These are phyloP conservation scores for Verticillium alfalfae DNA, from an alignment of 2,329 filamentous ascomycete genomes.

Conservation along the genomic window DNA sequence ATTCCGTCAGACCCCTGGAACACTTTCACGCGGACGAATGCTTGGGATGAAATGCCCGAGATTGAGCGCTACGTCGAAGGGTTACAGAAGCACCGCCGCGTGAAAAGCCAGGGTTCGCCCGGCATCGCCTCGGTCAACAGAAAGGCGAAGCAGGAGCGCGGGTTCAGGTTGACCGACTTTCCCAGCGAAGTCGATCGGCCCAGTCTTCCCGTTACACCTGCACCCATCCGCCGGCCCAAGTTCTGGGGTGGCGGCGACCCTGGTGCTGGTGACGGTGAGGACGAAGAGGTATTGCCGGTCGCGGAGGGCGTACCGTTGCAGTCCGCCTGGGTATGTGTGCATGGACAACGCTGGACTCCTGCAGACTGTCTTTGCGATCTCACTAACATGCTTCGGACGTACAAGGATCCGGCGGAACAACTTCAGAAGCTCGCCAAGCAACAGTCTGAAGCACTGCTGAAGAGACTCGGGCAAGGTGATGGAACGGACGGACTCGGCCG, in stretches of 20 bases:
- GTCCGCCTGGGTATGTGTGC: slow-evolving; percentile 88
- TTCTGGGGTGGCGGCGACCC: slow-evolving; percentile 55
- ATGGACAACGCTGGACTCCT: slow-evolving; percentile 42
- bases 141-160: slow-evolving; percentile 20
- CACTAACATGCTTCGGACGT: slow-evolving; percentile 43
- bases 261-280: slow-evolving; percentile 40
- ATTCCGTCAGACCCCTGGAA: slow-evolving; percentile 61
- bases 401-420: slow-evolving; percentile 64
- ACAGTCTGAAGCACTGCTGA: slow-evolving; percentile 57
- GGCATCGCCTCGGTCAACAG: slow-evolving; percentile 16
- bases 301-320: slow-evolving; percentile 83
- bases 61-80: slow-evolving; percentile 84
- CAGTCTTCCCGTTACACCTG: slow-evolving; percentile 85
- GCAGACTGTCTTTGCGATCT: slow-evolving; percentile 50
- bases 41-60: slow-evolving; percentile 87
- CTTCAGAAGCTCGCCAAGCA: slow-evolving; percentile 64
- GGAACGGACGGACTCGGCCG: slow-evolving; percentile 22
- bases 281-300: slow-evolving; percentile 58
- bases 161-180: slow-evolving; percentile 78
- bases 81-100: slow-evolving; percentile 56
- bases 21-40: slow-evolving; percentile 71
- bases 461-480: slow-evolving; percentile 38
- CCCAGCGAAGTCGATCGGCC: slow-evolving; percentile 76
- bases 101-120: slow-evolving; percentile 20
- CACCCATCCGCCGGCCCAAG: slow-evolving; percentile 63